These are phyloP conservation scores for Azolla pinnata DNA, from an alignment of 75 land plant genomes.

Conservation along the genomic window DNA sequence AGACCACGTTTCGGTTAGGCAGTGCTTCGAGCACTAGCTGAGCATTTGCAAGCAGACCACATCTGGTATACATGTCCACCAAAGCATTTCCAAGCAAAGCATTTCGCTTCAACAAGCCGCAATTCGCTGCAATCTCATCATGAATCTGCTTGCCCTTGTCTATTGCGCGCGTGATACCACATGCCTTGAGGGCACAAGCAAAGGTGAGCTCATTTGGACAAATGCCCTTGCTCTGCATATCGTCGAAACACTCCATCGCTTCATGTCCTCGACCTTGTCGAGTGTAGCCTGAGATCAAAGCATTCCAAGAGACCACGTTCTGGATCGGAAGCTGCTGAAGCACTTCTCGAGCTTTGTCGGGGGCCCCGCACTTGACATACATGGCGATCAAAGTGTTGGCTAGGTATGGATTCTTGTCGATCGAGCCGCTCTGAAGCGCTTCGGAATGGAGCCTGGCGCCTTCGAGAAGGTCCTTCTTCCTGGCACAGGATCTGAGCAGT, in stretches of 20 bases:
- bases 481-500: not conserved
- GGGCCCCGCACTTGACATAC: constrained; percentile 15
- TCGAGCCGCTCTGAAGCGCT: not conserved
- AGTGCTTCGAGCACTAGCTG: not conserved
- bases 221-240: constrained; percentile 18
- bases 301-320: constrained; percentile 56
- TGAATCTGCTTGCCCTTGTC: constrained; percentile 39
- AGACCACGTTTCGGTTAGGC: not conserved
- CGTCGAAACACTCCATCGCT: constrained; percentile 22
- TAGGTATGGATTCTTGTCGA: too few relatives aligned
- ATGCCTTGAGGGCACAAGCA: constrained; percentile 33
- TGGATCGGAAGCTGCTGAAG: constrained; percentile 36
- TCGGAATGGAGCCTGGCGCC: not conserved
- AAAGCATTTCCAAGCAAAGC: constrained; percentile 20
- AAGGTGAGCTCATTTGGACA: constrained; percentile 36
- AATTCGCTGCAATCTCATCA: not conserved
- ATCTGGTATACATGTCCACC: constrained; percentile 5
- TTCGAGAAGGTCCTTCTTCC: not conserved
- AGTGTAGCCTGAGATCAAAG: constrained; percentile 33
- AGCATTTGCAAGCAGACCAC: not conserved
- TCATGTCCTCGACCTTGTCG: constrained; percentile 14
- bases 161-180: constrained; percentile 21
- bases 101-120: constrained; percentile 21
- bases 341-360: constrained; percentile 21
- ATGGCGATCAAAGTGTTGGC: constrained; percentile 22